Evolutionary conservation across 805 yeast genomes (phyloP), one percentile per base, ranked within the genome.

Genomic region (Peterozyma xylosa): DNA sequence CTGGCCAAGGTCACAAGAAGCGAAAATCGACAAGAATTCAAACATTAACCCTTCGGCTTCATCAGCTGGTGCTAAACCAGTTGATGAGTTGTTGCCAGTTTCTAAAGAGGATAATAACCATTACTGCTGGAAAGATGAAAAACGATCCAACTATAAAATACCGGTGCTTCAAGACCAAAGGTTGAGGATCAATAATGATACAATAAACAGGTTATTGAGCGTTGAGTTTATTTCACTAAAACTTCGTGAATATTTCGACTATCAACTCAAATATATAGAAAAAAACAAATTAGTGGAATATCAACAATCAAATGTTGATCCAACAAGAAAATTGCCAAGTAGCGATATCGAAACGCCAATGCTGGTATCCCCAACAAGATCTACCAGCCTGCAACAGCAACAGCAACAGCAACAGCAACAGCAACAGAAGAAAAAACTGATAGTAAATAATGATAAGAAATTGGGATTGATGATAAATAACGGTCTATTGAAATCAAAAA

Each of bases 351-450:
- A 21, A 7, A 21, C 27, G 4, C 27, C 27, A 21, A 4, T 7
- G 7, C 27, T 21, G 27, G 27, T 21, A 7, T 21, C 27, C 27
- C 27, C 27, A 21, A 7, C 27, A 21, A 21, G 27, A 21, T 4
- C 27, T 7, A 21, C 27, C 4, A 21, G 27, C 7, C 27, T 21
- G 27, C 27, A 21, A 21, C 4, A 21, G 27, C 27, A 21, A 7
- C 27, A 44, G 9, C 37, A 48, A 14, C 50, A 48, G 15, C 10
- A 21, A 7, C 27, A 44, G 9, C 37, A 48, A 14, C 50, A 48
- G 15, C 10, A 38, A 11, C 42, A 43, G 9, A 21, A 21, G 27
- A 4, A 21, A 7, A 21, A 21, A 7, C 7, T 21, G 7, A 7
- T 21, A 4, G 27, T 21, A 7, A 7, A 21, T 21, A 7, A 5